Percentiles rank a stretch among this genome's conserved stretches.
Conservation (phyloP, 495 filamentous ascomycete genomes). For the Pyrenopolyporus hunteri region DNA sequence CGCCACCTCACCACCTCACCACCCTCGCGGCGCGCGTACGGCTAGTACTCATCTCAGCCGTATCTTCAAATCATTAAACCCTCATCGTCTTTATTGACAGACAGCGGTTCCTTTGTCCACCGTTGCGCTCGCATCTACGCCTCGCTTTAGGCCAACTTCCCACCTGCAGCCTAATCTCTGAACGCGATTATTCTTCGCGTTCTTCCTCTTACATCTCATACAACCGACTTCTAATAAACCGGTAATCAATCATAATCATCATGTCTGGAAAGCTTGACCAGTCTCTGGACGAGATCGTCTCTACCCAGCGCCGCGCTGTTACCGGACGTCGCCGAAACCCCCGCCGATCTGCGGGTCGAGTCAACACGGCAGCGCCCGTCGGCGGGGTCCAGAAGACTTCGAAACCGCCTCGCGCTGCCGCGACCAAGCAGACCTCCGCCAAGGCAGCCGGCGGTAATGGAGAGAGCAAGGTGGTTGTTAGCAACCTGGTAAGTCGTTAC, state of each 20-base stretch:
- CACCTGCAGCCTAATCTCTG: conserved; percentile 25
- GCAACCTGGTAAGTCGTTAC: conserved; percentile 84
- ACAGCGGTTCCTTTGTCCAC: conserved; percentile 1
- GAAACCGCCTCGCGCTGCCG: conserved; percentile 63
- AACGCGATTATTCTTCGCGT: conserved; percentile 15
- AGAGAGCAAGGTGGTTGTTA: conserved; percentile 96
- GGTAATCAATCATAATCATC: conserved; percentile 44
- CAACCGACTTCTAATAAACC: conserved; percentile 7
- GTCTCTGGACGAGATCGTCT: conserved; percentile 95
- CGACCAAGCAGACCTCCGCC: conserved; percentile 67
- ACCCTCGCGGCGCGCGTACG: not conserved
- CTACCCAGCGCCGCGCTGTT: conserved; percentile 65
- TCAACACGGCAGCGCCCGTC: conserved; percentile 66
- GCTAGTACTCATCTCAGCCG: not conserved
- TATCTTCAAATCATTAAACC: conserved; percentile 7
- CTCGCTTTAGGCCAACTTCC: conserved; percentile 13
- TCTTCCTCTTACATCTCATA: conserved; percentile 26
- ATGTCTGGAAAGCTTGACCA: conserved; percentile 96
- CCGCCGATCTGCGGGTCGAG: conserved; percentile 57
- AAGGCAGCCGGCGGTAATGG: conserved; percentile 60
- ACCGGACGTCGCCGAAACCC: conserved; percentile 59
- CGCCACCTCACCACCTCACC: not conserved
- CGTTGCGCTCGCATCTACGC: conserved; percentile 14
- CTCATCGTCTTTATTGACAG: not conserved
- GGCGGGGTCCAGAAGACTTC: conserved; percentile 87